Evolutionary conservation across 2,329 filamentous ascomycete genomes (phyloP).

Genomic region (Arachnopeziza araneosa): DNA sequence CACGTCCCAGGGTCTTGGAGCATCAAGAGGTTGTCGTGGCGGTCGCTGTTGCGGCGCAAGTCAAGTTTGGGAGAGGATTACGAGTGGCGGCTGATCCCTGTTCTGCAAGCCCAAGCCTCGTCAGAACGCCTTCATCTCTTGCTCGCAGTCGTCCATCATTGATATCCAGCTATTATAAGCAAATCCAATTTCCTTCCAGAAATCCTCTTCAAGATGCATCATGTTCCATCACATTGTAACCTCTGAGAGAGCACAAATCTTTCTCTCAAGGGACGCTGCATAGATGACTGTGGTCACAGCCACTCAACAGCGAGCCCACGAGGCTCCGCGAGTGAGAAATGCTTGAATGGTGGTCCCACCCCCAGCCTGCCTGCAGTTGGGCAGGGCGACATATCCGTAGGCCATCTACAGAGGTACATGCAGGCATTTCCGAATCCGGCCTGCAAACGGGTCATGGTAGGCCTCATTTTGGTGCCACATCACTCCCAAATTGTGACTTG

Average conservation of each 20-base stretch:
- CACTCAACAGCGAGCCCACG: background rate
- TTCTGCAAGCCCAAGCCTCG: background rate
- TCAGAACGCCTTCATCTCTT: too few relatives aligned
- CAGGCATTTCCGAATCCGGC: background rate
- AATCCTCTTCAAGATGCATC: too few relatives aligned
- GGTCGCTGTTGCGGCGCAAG: too few relatives aligned
- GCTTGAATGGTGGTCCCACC: background rate
- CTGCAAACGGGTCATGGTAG: background rate
- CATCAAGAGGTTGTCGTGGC: too few relatives aligned
- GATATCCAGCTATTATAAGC: too few relatives aligned
- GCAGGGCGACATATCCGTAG: background rate
- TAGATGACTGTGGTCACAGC: background rate
- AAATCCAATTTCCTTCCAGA: too few relatives aligned
- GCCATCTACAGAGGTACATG: background rate
- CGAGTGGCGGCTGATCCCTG: too few relatives aligned
- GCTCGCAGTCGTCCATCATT: too few relatives aligned
- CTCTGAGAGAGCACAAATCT: too few relatives aligned
- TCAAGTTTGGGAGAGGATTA: too few relatives aligned
- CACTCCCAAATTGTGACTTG: background rate
- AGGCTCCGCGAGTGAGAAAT: background rate
- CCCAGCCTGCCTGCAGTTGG: background rate
- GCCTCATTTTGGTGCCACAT: background rate
- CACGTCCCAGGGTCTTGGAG: slow-evolving; percentile 8
- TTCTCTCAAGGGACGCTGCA: too few relatives aligned
- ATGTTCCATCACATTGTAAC: too few relatives aligned